A percentile compares a stretch with the other conserved stretches of the same genome.
These are phyloP conservation scores for Oryza rufipogon DNA, from an alignment of 176 grass and related monocot genomes.

Conservation along the genomic window DNA sequence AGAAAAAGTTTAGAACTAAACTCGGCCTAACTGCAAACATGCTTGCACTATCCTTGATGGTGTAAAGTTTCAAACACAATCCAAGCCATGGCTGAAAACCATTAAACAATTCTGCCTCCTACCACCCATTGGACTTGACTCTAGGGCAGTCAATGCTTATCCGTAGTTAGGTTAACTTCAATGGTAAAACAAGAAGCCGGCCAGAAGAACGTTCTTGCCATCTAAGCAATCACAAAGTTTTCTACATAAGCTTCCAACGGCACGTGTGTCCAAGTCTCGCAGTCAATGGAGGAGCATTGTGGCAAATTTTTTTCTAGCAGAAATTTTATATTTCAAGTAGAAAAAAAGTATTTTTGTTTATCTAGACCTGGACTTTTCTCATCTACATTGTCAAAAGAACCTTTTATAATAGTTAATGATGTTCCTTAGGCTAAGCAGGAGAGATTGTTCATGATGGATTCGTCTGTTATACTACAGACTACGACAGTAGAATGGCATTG, in stretches of 20 bases:
- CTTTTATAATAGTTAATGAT: too few species aligned
- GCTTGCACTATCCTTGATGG: background rate
- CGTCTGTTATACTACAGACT: too few species aligned
- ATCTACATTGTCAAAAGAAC: too few species aligned
- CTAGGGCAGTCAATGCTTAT: background rate
- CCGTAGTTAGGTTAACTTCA: background rate
- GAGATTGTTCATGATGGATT: background rate
- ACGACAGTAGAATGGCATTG: background rate
- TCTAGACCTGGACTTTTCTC: too few species aligned
- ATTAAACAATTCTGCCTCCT: background rate
- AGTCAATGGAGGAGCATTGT: background rate
- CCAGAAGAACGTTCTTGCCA: background rate
- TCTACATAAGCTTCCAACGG: slow-evolving; percentile 14
- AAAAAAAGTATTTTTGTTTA: background rate
- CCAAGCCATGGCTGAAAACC: background rate
- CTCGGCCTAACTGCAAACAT: background rate
- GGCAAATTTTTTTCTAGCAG: background rate
- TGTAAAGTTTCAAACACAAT: background rate
- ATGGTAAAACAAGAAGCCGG: background rate
- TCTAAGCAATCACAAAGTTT: background rate
- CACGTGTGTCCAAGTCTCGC: background rate
- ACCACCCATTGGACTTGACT: background rate
- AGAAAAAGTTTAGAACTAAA: too few species aligned
- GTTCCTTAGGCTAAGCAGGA: background rate
- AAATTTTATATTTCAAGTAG: background rate